phyloP scores from a whole-genome alignment of 2,329 filamentous ascomycete genomes.

The Aureobasidium vineae region DNA sequence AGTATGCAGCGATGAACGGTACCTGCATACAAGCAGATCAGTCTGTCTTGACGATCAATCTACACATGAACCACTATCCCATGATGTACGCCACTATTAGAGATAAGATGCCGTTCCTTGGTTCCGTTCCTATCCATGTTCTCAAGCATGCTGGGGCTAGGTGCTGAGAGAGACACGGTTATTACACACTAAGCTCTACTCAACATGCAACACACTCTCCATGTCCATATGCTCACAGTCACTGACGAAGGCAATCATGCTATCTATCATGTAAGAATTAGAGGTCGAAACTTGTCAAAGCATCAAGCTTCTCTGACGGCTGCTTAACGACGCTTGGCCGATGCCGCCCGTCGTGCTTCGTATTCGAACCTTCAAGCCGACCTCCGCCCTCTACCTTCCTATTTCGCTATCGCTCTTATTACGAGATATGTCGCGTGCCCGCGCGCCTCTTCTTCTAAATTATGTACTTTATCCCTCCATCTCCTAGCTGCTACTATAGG shows the following conservation, averaged over 20 bases:
- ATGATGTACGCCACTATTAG: background rate
- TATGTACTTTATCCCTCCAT: background rate
- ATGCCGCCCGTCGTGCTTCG: conserved; percentile 17
- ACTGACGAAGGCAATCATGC: background rate
- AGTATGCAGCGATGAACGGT: background rate
- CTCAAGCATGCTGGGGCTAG: background rate
- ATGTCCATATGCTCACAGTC: background rate
- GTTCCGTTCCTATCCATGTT: background rate
- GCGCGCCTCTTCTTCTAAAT: background rate
- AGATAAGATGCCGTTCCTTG: background rate
- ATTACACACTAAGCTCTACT: background rate
- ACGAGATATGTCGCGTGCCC: background rate
- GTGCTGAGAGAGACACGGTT: background rate
- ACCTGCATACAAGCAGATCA: background rate
- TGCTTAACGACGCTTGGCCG: conserved; percentile 11
- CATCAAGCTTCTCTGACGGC: conserved; percentile 2
- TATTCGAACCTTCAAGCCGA: background rate
- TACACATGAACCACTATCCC: background rate
- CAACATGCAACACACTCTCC: background rate
- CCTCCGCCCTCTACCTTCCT: conserved; percentile 9
- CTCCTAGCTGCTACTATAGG: background rate
- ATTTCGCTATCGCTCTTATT: conserved; percentile 15
- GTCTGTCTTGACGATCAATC: background rate
- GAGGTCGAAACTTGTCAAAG: conserved; percentile 9
- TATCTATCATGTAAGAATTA: background rate